These are phyloP conservation scores for Hawksworthiomyces lignivorus DNA, from an alignment of 2,329 filamentous ascomycete species.

Conservation along the genomic window DNA sequence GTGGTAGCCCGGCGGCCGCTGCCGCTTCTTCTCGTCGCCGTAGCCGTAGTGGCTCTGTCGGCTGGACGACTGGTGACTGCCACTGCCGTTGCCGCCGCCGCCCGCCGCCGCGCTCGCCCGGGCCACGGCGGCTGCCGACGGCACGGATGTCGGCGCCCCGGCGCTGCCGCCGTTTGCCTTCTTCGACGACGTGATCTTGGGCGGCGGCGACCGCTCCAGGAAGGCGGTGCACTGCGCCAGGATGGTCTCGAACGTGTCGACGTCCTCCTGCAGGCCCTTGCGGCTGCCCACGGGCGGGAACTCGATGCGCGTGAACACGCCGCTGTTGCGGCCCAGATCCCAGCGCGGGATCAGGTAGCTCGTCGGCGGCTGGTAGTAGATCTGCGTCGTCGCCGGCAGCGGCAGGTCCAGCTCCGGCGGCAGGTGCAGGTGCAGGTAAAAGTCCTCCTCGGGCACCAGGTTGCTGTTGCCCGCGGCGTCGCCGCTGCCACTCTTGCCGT, in stretches of 20 bases:
- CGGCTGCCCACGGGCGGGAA: conserved; percentile 70
- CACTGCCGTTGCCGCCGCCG: conserved; percentile 4
- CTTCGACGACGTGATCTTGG: conserved; percentile 29
- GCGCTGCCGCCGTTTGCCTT: conserved; percentile 12
- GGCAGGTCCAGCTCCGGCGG: conserved; percentile 91
- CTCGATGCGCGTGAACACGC: conserved; percentile 87
- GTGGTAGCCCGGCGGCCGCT: background rate
- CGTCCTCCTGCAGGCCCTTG: conserved; percentile 74
- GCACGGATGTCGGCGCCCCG: background rate
- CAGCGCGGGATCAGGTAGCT: conserved; percentile 94
- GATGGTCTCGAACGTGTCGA: conserved; percentile 93
- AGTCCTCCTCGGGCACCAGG: conserved; percentile 65
- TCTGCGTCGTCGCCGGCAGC: conserved; percentile 89
- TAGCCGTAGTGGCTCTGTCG: background rate
- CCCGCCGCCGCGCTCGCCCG: conserved; percentile 16
- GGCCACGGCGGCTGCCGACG: conserved; percentile 13
- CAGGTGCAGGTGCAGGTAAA: conserved; percentile 91
- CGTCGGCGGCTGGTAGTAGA: conserved; percentile 88
- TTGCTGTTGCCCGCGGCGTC: background rate
- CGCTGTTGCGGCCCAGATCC: conserved; percentile 82
- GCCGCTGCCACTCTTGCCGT: conserved; percentile 24
- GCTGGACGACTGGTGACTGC: background rate
- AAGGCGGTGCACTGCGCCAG: conserved; percentile 94
- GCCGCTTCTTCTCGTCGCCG: background rate
- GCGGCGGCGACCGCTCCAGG: conserved; percentile 71